These are phyloP conservation scores for Rosa persica DNA, from an alignment of 306 rosid genomes.

Conservation along the genomic window DNA sequence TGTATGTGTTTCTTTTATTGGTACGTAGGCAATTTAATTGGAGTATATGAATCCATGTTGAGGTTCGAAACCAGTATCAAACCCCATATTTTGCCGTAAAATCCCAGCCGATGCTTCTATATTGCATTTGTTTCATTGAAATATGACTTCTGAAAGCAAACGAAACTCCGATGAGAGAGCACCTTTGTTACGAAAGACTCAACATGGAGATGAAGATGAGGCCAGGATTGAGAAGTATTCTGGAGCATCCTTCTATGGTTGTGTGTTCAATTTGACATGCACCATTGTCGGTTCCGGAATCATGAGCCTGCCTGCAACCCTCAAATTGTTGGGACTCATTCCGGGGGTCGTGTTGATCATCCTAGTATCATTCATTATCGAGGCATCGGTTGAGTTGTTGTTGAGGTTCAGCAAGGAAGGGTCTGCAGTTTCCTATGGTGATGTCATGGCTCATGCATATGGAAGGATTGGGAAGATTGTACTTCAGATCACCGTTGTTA, in stretches of 20 bases:
- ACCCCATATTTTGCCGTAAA: background rate
- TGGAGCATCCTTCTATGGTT: constrained; percentile 40
- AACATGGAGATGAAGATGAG: constrained; percentile 9
- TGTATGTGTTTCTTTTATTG: background rate
- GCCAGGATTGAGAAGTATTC: constrained; percentile 36
- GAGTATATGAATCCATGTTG: background rate
- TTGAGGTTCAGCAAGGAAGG: constrained; percentile 39
- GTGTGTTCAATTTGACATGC: constrained; percentile 41
- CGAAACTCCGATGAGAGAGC: constrained; percentile 20
- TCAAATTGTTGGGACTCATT: constrained; percentile 38
- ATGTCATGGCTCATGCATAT: constrained; percentile 39
- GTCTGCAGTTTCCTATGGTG: constrained; percentile 29
- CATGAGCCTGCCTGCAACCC: constrained; percentile 46
- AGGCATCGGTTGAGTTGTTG: constrained; percentile 38
- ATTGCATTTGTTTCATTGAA: background rate
- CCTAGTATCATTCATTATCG: constrained; percentile 35
- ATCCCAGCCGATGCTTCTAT: background rate
- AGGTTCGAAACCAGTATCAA: background rate
- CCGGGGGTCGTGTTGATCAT: constrained; percentile 31
- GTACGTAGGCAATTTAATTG: background rate
- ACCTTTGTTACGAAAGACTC: constrained; percentile 29
- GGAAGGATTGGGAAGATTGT: constrained; percentile 33
- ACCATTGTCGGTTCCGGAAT: constrained; percentile 44
- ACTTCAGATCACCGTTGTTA: constrained; percentile 32
- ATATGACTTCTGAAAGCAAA: constrained; percentile 21